Evolutionary conservation across 352 stramenopile species (phyloP).

Genomic region (Pythium volutum): DNA sequence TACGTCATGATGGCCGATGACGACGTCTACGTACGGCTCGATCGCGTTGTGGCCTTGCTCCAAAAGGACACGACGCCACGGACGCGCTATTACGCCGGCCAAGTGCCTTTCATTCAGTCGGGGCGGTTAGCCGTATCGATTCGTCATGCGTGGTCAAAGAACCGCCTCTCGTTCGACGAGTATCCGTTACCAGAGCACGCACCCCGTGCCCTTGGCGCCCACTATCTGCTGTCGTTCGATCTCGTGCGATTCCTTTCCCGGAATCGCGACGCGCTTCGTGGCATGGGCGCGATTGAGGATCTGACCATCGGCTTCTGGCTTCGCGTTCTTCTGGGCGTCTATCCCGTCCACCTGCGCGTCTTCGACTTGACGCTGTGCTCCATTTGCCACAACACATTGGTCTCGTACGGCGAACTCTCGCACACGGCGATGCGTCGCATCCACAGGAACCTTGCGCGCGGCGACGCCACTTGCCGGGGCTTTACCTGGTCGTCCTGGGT

Average conservation of each 20-base stretch:
- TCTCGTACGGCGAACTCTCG: slow-evolving; percentile 5
- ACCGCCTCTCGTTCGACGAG: neutral
- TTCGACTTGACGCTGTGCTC: slow-evolving; percentile 3
- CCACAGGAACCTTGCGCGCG: neutral
- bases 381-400: neutral
- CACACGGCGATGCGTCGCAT: neutral
- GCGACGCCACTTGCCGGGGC: neutral
- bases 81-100: neutral
- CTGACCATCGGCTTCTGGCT: slow-evolving; percentile 8
- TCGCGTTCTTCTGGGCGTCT: neutral
- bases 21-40: slow-evolving; percentile 29
- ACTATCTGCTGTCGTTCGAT: slow-evolving; percentile 34
- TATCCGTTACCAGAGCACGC: slow-evolving; percentile 18
- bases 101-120: neutral
- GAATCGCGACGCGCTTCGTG: neutral
- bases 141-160: neutral
- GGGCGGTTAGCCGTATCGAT: neutral
- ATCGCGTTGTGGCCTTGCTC: neutral
- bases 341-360: neutral
- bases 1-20: slow-evolving; percentile 54
- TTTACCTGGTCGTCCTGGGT: no score
- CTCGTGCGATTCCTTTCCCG: slow-evolving; percentile 24
- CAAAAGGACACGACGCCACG: neutral
- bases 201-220: slow-evolving; percentile 29
- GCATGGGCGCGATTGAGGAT: slow-evolving; percentile 12